Percentiles rank a stretch among this genome's conserved stretches.
Evolutionary conservation across 2,329 filamentous ascomycete species (phyloP).

Genomic region (Cordyceps farinosa): DNA sequence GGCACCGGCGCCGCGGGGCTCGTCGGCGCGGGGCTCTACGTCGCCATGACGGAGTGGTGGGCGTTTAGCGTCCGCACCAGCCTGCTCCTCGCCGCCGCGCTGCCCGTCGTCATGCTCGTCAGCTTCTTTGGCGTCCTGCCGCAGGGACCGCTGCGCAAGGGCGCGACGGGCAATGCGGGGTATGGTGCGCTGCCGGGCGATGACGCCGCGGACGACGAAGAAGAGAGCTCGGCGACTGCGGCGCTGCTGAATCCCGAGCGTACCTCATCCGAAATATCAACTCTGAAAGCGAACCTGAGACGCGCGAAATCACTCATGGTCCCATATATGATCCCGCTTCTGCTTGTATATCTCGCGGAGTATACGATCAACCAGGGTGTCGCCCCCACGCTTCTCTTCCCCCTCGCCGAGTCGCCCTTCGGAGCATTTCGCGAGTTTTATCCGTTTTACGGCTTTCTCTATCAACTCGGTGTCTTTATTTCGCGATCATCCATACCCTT

Average conservation of each 20-base stretch:
- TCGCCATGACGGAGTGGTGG: slow-evolving; percentile 76
- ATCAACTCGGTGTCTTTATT: slow-evolving; percentile 92
- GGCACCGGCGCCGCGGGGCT: slow-evolving; percentile 88
- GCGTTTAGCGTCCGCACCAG: slow-evolving; percentile 70
- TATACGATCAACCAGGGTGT: slow-evolving; percentile 98
- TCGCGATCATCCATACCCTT: slow-evolving; percentile 90
- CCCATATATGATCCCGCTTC: slow-evolving; percentile 80
- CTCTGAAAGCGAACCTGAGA: slow-evolving; percentile 52
- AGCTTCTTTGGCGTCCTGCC: slow-evolving; percentile 85
- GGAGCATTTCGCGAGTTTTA: slow-evolving; percentile 82
- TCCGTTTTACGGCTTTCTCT: slow-evolving; percentile 89
- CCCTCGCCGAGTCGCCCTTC: slow-evolving; percentile 73
- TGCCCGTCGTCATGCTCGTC: slow-evolving; percentile 78
- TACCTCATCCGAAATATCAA: slow-evolving; percentile 29
- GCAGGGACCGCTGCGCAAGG: slow-evolving; percentile 55
- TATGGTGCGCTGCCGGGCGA: slow-evolving; percentile 53
- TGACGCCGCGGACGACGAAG: slow-evolving; percentile 37
- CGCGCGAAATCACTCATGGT: slow-evolving; percentile 69
- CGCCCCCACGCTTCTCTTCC: slow-evolving; percentile 83
- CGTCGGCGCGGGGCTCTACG: slow-evolving; percentile 83
- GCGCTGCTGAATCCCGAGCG: slow-evolving; percentile 47
- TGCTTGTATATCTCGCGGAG: slow-evolving; percentile 91
- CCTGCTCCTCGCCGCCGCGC: slow-evolving; percentile 70
- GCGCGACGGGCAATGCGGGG: slow-evolving; percentile 37
- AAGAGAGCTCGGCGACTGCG: slow-evolving; percentile 41